A percentile compares a stretch with the other conserved stretches of the same genome.
These are phyloP conservation scores for Buddleja alternifolia DNA, from an alignment of 257 asterid species.

Conservation along the genomic window DNA sequence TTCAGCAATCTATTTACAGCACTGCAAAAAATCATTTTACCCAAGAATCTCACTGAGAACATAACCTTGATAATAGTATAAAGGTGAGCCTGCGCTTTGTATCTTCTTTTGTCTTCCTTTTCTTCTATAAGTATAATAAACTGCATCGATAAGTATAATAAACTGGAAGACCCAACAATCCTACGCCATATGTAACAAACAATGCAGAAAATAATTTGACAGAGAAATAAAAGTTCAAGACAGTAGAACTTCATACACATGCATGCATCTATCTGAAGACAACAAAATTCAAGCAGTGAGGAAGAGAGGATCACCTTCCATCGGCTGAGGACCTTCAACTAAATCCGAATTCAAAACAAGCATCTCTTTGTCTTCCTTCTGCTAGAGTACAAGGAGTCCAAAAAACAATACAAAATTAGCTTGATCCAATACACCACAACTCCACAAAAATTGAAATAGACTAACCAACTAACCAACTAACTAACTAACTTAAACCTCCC, in stretches of 20 bases:
- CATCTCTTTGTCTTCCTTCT: conserved; percentile 76
- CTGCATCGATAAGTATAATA: neutral
- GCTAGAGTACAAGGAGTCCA: conserved; percentile 31
- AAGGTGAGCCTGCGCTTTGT: conserved; percentile 85
- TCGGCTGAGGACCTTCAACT: conserved; percentile 81
- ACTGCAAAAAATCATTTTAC: no score
- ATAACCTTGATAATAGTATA: conserved; percentile 79
- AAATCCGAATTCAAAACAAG: conserved; percentile 61
- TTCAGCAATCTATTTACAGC: no score
- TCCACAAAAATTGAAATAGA: no score
- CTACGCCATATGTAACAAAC: neutral
- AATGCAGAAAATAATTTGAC: conserved; percentile 1
- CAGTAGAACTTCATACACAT: conserved; percentile 3
- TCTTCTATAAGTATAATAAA: no score
- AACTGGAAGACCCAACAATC: conserved; percentile 12
- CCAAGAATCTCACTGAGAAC: conserved; percentile 1
- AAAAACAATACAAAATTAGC: neutral
- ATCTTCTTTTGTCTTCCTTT: conserved; percentile 76
- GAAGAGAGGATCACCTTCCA: conserved; percentile 72
- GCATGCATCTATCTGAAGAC: conserved; percentile 8
- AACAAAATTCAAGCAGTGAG: conserved; percentile 8
- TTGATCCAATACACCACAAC: conserved; percentile 44
- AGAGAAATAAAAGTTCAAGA: conserved; percentile 2
- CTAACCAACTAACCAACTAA: no score
- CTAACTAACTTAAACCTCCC: no score